Conservation (phyloP, 148 eudicot genomes). For the Vaccinium myrtillus region DNA sequence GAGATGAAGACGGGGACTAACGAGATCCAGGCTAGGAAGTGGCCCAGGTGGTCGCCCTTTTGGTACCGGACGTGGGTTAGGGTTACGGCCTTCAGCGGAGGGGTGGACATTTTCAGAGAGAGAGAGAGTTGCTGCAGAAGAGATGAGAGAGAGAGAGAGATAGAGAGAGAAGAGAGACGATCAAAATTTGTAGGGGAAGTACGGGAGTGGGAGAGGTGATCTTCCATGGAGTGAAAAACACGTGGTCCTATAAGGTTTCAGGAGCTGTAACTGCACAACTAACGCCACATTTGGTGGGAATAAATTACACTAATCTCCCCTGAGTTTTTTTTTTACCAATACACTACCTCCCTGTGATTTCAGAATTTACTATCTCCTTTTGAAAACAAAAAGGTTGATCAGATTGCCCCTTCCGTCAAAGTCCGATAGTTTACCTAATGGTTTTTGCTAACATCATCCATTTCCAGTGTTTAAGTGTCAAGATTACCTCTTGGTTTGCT, state of each 20-base stretch:
- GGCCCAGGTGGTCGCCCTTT: constrained; percentile 72
- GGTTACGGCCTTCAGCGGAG: constrained; percentile 67
- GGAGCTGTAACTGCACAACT: background rate
- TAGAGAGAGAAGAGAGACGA: no score
- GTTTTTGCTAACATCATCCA: no score
- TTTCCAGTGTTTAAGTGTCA: no score
- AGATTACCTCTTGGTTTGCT: no score
- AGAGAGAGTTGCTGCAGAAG: background rate
- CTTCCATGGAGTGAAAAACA: background rate
- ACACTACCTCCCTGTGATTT: no score
- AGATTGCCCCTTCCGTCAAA: no score
- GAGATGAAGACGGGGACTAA: constrained; percentile 79
- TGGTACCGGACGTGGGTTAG: constrained; percentile 86
- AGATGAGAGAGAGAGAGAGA: background rate
- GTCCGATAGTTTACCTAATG: no score
- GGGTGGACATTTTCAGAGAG: constrained; percentile 23
- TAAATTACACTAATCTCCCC: no score
- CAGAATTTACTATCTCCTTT: no score
- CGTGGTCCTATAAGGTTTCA: background rate
- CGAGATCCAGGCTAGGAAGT: constrained; percentile 82
- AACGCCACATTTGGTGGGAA: no score
- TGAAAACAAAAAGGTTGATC: no score
- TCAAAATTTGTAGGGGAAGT: background rate
- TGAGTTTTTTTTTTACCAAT: no score
- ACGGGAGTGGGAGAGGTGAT: background rate